phyloP scores from a whole-genome alignment of 2,329 filamentous ascomycete species.

The Colletotrichum kahawae region DNA sequence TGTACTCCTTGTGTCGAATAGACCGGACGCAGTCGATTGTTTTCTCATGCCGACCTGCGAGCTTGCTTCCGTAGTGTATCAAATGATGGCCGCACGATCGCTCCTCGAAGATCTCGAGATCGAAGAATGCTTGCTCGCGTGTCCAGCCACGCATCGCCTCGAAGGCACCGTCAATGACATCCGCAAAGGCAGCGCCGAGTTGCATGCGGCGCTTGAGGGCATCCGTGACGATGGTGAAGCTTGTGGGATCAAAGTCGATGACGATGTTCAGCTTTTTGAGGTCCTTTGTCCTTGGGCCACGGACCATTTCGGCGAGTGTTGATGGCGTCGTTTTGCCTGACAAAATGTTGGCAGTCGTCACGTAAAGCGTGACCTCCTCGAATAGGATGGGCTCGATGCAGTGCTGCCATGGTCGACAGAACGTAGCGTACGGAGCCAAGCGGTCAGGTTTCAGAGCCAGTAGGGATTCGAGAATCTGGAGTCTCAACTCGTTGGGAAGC shows the following conservation, averaged over 20 bases:
- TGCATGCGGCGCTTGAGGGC: not conserved
- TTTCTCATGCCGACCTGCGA: not conserved
- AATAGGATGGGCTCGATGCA: not conserved
- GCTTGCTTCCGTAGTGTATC: not conserved
- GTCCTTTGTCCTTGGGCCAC: not conserved
- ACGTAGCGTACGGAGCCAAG: fast-evolving
- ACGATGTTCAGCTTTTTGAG: not conserved
- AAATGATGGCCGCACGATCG: not conserved
- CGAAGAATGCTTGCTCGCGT: not conserved
- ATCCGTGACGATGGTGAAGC: not conserved
- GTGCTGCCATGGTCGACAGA: not conserved
- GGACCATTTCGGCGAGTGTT: not conserved
- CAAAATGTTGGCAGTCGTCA: not conserved
- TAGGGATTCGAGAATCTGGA: not conserved
- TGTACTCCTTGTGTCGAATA: not conserved
- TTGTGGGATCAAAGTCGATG: not conserved
- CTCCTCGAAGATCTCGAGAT: not conserved
- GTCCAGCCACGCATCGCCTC: not conserved
- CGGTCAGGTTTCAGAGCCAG: not conserved
- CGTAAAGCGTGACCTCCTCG: not conserved
- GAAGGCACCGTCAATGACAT: not conserved
- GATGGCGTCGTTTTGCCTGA: not conserved
- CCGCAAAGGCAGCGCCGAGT: not conserved
- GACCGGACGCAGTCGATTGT: not conserved
- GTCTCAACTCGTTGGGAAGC: not conserved